A percentile compares a stretch with the other conserved stretches of the same genome.
Evolutionary conservation across 805 yeast species (phyloP).

Genomic region (Metschnikowia continentalis): DNA sequence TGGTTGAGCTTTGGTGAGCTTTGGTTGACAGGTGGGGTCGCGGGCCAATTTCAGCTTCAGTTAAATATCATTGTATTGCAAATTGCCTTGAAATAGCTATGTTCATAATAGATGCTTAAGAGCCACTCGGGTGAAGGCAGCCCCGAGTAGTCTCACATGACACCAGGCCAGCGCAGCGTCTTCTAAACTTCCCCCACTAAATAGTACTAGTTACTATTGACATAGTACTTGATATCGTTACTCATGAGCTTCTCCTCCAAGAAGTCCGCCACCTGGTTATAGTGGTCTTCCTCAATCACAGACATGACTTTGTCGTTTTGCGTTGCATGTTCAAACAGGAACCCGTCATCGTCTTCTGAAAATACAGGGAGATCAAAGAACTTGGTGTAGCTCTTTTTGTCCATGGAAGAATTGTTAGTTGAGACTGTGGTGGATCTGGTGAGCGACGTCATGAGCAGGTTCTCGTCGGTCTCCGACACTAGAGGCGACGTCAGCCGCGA

Average conservation of each 20-base stretch:
- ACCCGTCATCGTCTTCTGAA: conserved; percentile 18
- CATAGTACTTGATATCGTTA: conserved; percentile 37
- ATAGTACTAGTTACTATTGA: conserved; percentile 9
- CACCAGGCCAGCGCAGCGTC: conserved; percentile 5
- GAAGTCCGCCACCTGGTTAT: conserved; percentile 38
- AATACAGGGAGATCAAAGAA: conserved; percentile 35
- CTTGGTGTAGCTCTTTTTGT: conserved; percentile 14
- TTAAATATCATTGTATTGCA: not conserved
- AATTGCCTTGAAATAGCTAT: not conserved
- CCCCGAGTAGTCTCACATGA: not conserved
- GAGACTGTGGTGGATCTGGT: conserved; percentile 42
- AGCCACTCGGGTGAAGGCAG: not conserved
- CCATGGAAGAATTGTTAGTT: conserved; percentile 24
- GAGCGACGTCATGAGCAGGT: conserved; percentile 36
- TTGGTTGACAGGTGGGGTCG: no score
- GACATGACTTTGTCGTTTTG: conserved; percentile 19
- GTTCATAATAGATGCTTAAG: not conserved
- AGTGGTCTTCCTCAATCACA: conserved; percentile 32
- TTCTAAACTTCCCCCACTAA: not conserved
- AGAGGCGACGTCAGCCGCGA: conserved; percentile 39
- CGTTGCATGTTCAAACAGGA: conserved; percentile 16
- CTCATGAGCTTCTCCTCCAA: conserved; percentile 37
- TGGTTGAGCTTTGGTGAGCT: no score
- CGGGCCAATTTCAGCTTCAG: not conserved
- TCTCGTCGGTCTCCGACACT: conserved; percentile 28